These are phyloP conservation scores for Carex kokanica DNA, from an alignment of 176 grass and related monocot genomes.

Conservation along the genomic window DNA sequence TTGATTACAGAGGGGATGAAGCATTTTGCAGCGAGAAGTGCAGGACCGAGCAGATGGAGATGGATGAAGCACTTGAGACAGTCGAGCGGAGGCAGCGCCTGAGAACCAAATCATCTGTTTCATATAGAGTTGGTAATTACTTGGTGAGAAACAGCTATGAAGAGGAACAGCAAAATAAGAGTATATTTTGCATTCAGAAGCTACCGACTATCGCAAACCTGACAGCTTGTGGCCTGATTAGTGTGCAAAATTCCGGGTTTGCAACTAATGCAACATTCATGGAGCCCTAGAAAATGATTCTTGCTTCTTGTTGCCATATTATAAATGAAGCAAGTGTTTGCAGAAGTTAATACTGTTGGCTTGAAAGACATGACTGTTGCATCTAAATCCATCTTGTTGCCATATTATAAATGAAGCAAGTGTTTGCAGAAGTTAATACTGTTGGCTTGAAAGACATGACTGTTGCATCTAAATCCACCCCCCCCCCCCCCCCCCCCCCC, in stretches of 20 bases:
- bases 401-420: no score
- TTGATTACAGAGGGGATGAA: constrained; percentile 46
- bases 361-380: neutral
- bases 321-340: constrained; percentile 2
- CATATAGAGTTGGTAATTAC: neutral
- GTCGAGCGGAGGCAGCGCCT: constrained; percentile 38
- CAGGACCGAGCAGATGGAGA: constrained; percentile 66
- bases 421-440: neutral
- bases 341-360: neutral
- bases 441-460: neutral
- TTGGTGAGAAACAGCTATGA: neutral
- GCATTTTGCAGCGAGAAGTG: constrained; percentile 81
- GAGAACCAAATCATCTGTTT: neutral
- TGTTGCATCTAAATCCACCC: neutral
- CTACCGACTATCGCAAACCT: constrained; percentile 55
- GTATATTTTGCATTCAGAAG: constrained; percentile 28
- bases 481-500: no score
- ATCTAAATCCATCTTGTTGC: no score
- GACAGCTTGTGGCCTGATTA: constrained; percentile 40
- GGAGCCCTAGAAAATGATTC: neutral
- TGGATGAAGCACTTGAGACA: constrained; percentile 64
- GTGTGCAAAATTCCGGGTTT: constrained; percentile 10
- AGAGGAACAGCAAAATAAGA: neutral
- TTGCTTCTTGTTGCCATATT: neutral
- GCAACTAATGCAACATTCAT: neutral